phyloP scores from a whole-genome alignment of 2,329 filamentous ascomycete species.

The Scytalidium lignicola region DNA sequence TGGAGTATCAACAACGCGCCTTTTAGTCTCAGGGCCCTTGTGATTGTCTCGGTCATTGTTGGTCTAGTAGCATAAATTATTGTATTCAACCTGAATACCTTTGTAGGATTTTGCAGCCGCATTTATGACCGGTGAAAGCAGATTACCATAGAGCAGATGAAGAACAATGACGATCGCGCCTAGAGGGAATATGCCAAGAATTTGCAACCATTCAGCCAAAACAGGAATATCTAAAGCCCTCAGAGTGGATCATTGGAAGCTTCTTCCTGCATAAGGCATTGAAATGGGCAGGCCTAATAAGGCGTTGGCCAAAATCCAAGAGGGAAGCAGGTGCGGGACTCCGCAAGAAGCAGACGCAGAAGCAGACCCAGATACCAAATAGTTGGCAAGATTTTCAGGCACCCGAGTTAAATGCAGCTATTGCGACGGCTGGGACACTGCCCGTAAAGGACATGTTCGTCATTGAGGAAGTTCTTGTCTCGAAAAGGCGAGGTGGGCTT shows the following conservation, averaged over 20 bases:
- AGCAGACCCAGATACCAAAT: neutral
- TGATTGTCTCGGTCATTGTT: constrained; percentile 3
- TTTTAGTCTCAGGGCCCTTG: constrained; percentile 3
- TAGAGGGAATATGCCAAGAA: constrained; percentile 5
- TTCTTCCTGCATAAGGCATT: constrained; percentile 5
- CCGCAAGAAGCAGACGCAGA: neutral
- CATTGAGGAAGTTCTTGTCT: neutral
- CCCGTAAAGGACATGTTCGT: neutral
- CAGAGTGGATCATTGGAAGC: constrained; percentile 8
- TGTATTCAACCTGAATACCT: constrained; percentile 10
- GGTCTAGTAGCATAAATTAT: constrained; percentile 9
- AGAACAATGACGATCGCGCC: neutral
- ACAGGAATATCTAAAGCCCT: constrained; percentile 4
- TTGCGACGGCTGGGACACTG: neutral
- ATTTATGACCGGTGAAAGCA: constrained; percentile 1
- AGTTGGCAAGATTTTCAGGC: neutral
- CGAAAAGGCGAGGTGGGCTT: neutral
- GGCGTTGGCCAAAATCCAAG: neutral
- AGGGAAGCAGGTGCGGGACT: neutral
- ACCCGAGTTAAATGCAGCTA: neutral
- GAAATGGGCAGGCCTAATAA: neutral
- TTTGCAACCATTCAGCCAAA: constrained; percentile 5
- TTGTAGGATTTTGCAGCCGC: constrained; percentile 2
- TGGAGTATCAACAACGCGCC: constrained; percentile 7
- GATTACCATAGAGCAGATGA: constrained; percentile 5